Evolutionary conservation across 805 yeast species (phyloP), one percentile per base, ranked within the genome.

Genomic region (Cyberlindnera mrakii): DNA sequence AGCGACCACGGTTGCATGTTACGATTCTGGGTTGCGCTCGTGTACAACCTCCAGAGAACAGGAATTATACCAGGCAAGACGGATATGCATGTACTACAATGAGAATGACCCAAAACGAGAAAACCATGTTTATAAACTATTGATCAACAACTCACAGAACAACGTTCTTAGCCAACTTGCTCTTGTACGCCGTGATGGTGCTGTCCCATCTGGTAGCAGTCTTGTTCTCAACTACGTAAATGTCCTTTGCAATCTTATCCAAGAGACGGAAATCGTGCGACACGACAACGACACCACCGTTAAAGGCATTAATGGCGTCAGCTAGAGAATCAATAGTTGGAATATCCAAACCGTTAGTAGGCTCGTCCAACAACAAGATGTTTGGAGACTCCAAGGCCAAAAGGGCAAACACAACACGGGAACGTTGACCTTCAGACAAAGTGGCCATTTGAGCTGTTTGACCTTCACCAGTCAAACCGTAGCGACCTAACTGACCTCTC

Each of bases 381-480:
- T 93, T 93, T 61, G 99, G 99, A 50, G 85, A 72, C 71, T 93
- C 97, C 55, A 93, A 75, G 40, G 99, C 99, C 61, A 93, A 78
- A 54, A 93, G 74, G 10, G 98, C 98, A 63, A 93, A 93, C 44
- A 93, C 99, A 55, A 93, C 99, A 72, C 99, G 84, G 52, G 98
- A 91, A 74, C 98, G 85, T 77, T 93, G 99, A 68, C 99, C 99
- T 76, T 93, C 99, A 16, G 97, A 90, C 53, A 93, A 71, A 15
- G 99, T 93, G 56, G 96, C 98, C 98, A 93, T 93, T 65, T 88
- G 90, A 35, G 96, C 86, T 44, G 98, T 93, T 75, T 93, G 99
- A 51, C 91, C 95, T 72, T 93, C 98, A 72, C 99, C 99, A 50
- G 98, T 91, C 61, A 93, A 79, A 70, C 99, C 99, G 62, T 85